These are phyloP conservation scores for Gamsiella multidivaricata DNA, from an alignment of 192 early-diverging fungal genomes.

Conservation along the genomic window DNA sequence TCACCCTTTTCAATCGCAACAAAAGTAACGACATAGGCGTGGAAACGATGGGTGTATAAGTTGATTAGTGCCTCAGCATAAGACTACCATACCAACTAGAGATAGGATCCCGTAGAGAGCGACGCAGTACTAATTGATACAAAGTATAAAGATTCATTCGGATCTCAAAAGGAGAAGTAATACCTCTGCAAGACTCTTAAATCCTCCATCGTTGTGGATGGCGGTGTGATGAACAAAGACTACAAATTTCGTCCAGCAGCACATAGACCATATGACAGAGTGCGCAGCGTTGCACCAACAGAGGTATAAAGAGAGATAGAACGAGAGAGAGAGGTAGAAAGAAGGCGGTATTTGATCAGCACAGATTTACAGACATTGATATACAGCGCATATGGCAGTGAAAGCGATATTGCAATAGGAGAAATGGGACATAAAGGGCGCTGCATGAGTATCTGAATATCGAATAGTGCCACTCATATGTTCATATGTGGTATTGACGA, in stretches of 20 bases:
- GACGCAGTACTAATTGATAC: too few species aligned
- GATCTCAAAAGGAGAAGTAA: background rate
- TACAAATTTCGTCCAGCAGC: conserved; percentile 29
- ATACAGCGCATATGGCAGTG: background rate
- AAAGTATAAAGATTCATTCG: background rate
- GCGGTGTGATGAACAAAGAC: conserved; percentile 86
- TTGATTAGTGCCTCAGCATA: too few species aligned
- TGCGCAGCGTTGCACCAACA: background rate
- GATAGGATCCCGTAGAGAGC: too few species aligned
- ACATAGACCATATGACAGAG: conserved; percentile 24
- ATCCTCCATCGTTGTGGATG: conserved; percentile 79
- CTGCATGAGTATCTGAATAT: too few species aligned
- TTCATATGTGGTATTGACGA: too few species aligned
- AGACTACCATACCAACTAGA: too few species aligned
- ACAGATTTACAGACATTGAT: conserved; percentile 23
- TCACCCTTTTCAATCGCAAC: background rate
- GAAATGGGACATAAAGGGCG: too few species aligned
- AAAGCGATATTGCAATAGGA: background rate
- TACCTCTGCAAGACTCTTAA: conserved; percentile 80
- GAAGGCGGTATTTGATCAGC: conserved; percentile 16
- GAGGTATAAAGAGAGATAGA: background rate
- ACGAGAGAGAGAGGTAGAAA: too few species aligned
- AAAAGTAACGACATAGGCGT: too few species aligned
- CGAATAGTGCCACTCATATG: too few species aligned
- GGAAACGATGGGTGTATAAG: too few species aligned